A percentile compares a stretch with the other conserved stretches of the same genome.
Conservation (phyloP, 176 grass and related monocot species). For the Oryza australiensis region DNA sequence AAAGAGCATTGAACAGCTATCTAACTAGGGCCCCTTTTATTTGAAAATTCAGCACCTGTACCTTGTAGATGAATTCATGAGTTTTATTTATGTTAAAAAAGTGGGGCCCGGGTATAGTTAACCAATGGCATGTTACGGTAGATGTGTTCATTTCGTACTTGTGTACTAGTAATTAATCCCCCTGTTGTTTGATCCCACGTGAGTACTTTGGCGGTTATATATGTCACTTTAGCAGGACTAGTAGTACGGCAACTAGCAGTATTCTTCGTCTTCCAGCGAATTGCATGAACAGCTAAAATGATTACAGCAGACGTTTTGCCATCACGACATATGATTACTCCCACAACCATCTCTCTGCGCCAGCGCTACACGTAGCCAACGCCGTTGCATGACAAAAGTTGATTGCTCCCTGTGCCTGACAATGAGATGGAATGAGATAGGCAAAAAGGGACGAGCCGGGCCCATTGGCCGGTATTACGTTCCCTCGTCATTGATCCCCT, state of each 20-base stretch:
- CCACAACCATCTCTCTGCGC: constrained; percentile 35
- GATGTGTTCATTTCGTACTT: not conserved
- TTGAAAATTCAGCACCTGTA: not conserved
- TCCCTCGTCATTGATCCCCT: not conserved
- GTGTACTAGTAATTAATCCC: not conserved
- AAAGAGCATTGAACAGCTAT: not conserved
- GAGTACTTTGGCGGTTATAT: not conserved
- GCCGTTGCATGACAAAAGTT: constrained; percentile 29
- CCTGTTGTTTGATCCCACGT: not conserved
- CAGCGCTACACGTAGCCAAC: constrained; percentile 13
- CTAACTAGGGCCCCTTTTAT: not conserved
- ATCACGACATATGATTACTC: constrained; percentile 36
- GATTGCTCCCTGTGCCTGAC: not conserved
- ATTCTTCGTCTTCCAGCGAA: not conserved
- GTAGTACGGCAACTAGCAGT: not conserved
- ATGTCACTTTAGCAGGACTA: not conserved
- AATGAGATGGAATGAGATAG: not conserved
- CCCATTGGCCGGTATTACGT: constrained; percentile 31
- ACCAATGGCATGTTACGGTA: not conserved
- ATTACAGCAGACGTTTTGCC: constrained; percentile 28
- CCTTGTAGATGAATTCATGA: not conserved
- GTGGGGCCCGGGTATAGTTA: not conserved
- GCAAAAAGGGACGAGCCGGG: not conserved
- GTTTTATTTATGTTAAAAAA: not conserved
- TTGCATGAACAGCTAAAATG: constrained; percentile 33